Evolutionary conservation across 257 asterid species (phyloP), one percentile per base, ranked within the genome.

Genomic region (Scutellaria barbata): DNA sequence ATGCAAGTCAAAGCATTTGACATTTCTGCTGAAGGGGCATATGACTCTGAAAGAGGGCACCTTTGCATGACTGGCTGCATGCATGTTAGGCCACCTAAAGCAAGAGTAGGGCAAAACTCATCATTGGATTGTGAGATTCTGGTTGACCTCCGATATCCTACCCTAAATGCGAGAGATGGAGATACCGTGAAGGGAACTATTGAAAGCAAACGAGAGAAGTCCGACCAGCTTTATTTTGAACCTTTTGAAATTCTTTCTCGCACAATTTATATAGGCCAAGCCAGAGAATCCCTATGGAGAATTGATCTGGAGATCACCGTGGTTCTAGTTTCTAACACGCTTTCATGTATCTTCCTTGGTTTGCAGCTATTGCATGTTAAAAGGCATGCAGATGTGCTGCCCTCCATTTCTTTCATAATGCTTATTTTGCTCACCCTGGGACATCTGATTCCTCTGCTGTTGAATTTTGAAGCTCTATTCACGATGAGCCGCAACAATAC

Each of bases 1-100:
- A 69, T 57, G 67, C 79, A 63, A 18, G 74, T 82, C 64, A 69
- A 75, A 66, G 76, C 86, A 5, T 41, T 86, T 18, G 87, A 77
- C 68, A 84, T 93, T 57, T 85, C 92, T 40, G 95, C 96, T 22
- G 98, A 93, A 82, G 98, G 98, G 57, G 73, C 75, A 7, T 93
- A 90, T 66, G 88, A 90, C 75, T 62, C 85, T n/a, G 71, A 63
- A 60, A 80, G 61, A 14, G 98, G 97, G 50, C 95, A 82, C 57
- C 92, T 90, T 68, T 93, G 97, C 85, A 87, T 93, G 97, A 71
- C 72, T 77, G 98, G 97, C 22, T 93, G 97, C 75, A 82, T 88
- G 92, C 84, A 75, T 56, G 78, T 79, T 12, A 79, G 76, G 57
- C 79, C 85, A 16, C 79, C 78, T 74, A 63, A 69, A 53, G 74